Percentiles rank a stretch among this genome's conserved stretches.
These are phyloP conservation scores for Themeda triandra DNA, from an alignment of 176 grass and related monocot genomes.

Conservation along the genomic window DNA sequence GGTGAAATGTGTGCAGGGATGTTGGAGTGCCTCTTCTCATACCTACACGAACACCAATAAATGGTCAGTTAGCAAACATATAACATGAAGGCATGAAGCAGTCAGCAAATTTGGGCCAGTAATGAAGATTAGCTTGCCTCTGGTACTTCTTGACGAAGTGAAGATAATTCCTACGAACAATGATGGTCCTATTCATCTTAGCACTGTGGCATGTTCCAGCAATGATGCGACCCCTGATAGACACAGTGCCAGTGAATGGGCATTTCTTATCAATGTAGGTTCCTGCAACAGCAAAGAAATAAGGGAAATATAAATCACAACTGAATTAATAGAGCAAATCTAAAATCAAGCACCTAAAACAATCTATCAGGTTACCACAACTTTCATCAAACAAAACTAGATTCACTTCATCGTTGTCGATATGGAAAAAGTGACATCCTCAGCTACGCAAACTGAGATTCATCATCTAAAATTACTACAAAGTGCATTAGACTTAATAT, in stretches of 20 bases:
- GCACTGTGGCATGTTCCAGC: conserved; percentile 43
- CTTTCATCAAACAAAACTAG: not conserved
- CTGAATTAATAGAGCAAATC: not conserved
- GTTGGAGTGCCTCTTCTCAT: conserved; percentile 45
- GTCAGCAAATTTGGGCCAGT: not conserved
- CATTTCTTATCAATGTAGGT: conserved; percentile 49
- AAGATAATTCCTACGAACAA: conserved; percentile 42
- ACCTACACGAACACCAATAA: conserved; percentile 9
- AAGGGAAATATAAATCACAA: not conserved
- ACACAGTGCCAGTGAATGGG: conserved; percentile 41
- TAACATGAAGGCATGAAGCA: not conserved
- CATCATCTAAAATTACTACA: not conserved
- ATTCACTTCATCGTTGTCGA: not conserved
- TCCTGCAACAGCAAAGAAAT: not conserved
- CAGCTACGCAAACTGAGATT: not conserved
- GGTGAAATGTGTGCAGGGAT: conserved; percentile 43
- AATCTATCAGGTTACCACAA: not conserved
- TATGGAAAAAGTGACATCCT: not conserved
- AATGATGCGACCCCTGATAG: conserved; percentile 40
- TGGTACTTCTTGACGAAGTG: conserved; percentile 47
- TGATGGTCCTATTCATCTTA: conserved; percentile 42
- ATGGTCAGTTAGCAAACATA: not conserved
- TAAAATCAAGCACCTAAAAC: not conserved
- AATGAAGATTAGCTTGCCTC: conserved; percentile 9
- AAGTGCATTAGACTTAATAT: not conserved